phyloP scores from a whole-genome alignment of 768 basidiomycete species.

The Phaffia australis region DNA sequence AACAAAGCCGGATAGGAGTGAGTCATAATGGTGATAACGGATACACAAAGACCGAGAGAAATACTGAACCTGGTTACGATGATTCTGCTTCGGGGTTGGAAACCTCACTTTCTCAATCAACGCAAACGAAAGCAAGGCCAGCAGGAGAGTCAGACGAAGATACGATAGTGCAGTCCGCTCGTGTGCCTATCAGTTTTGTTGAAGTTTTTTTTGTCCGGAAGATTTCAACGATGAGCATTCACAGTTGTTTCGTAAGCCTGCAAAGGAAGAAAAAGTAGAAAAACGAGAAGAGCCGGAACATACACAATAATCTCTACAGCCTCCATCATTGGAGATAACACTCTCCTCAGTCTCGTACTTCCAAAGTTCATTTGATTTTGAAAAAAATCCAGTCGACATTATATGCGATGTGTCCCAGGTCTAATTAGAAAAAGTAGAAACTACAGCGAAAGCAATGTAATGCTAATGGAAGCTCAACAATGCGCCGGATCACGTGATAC shows the following conservation, averaged over 20 bases:
- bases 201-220: too few relatives aligned
- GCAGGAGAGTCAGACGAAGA: slow-evolving; percentile 1
- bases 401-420: too few relatives aligned
- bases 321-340: not conserved
- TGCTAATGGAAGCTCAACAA: too few relatives aligned
- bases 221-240: too few relatives aligned
- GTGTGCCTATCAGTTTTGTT: not conserved
- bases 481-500: too few relatives aligned
- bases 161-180: slow-evolving; percentile 3
- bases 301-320: slow-evolving; percentile 9
- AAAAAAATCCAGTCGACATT: too few relatives aligned
- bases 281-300: not conserved
- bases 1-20: not conserved
- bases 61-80: not conserved
- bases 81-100: not conserved
- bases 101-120: slow-evolving; percentile 6
- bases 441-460: too few relatives aligned
- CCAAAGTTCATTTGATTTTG: not conserved
- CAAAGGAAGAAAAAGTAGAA: not conserved
- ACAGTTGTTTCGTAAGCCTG: not conserved
- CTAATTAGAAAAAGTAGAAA: too few relatives aligned
- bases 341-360: slow-evolving; percentile 2
- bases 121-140: not conserved
- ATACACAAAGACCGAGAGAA: not conserved
- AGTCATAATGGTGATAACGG: not conserved